Conservation (phyloP, 805 yeast species). For the Osmozyma mogii region DNA sequence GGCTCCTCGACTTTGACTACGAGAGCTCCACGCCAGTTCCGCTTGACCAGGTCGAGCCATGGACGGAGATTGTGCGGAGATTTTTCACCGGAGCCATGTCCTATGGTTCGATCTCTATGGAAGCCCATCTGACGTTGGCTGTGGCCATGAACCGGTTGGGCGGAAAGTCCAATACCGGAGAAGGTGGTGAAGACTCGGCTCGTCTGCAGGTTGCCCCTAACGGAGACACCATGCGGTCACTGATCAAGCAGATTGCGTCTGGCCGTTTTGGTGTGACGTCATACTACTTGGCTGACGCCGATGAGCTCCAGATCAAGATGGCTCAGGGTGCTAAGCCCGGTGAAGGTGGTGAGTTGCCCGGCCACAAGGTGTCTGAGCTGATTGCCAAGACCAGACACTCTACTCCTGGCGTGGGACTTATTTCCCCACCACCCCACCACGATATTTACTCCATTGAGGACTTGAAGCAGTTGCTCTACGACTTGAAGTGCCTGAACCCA, state of each 20-base stretch:
- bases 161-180: conserved; percentile 97
- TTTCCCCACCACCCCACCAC: conserved; percentile 98
- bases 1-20: conserved; percentile 85
- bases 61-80: conserved; percentile 97
- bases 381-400: conserved; percentile 96
- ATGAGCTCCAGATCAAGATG: conserved; percentile 95
- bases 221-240: conserved; percentile 98
- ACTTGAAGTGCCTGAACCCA: conserved; percentile 94
- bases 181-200: conserved; percentile 98
- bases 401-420: conserved; percentile 92
- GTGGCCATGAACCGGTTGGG: conserved; percentile 98
- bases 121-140: conserved; percentile 94
- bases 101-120: conserved; percentile 97
- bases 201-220: conserved; percentile 70
- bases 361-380: conserved; percentile 77
- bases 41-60: conserved; percentile 96
- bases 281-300: conserved; percentile 89
- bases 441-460: conserved; percentile 98
- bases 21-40: conserved; percentile 70
- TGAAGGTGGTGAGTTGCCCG: conserved; percentile 98
- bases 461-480: conserved; percentile 92
- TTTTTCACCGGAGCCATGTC: conserved; percentile 99
- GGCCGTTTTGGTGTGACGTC: conserved; percentile 98
- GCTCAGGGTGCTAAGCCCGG: conserved; percentile 99
- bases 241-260: conserved; percentile 95